Percentiles rank a stretch among this genome's conserved stretches.
These are phyloP conservation scores for Trametes cingulata DNA, from an alignment of 768 basidiomycete species.

Conservation along the genomic window DNA sequence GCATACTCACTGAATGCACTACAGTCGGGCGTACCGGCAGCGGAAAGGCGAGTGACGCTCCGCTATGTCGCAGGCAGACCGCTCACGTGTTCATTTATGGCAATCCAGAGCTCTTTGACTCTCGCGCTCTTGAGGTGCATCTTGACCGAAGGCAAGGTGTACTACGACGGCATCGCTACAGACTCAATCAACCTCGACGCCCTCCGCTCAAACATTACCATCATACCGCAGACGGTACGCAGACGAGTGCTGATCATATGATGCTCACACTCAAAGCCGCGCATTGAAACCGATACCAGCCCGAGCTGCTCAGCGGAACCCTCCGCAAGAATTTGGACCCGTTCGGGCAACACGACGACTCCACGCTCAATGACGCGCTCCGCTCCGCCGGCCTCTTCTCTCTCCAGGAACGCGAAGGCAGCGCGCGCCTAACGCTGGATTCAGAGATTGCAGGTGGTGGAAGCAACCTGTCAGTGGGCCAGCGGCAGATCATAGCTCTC, in stretches of 20 bases:
- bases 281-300: conserved; percentile 29
- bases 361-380: conserved; percentile 48
- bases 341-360: conserved; percentile 55
- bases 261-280: conserved; percentile 1
- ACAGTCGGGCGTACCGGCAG: conserved; percentile 62
- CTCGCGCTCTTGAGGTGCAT: conserved; percentile 57
- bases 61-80: too few species aligned
- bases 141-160: conserved; percentile 50
- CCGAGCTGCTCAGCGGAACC: conserved; percentile 55
- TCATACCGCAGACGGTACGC: conserved; percentile 58
- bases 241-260: not conserved
- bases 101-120: conserved; percentile 47
- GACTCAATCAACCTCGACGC: conserved; percentile 52
- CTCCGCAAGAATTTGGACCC: conserved; percentile 64
- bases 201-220: conserved; percentile 54
- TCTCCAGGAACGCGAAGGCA: conserved; percentile 39
- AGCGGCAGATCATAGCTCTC: conserved; percentile 60
- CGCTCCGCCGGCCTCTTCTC: conserved; percentile 48
- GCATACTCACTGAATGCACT: not conserved
- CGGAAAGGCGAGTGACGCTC: conserved; percentile 48
- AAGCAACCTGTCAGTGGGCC: conserved; percentile 54
- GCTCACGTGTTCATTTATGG: not conserved
- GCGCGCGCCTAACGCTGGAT: conserved; percentile 44
- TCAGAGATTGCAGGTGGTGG: conserved; percentile 46
- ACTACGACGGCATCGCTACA: conserved; percentile 51